Percentiles rank a stretch among this genome's conserved stretches.
Evolutionary conservation across 2,329 filamentous ascomycete genomes (phyloP).

Genomic region (Fusarium sp.): DNA sequence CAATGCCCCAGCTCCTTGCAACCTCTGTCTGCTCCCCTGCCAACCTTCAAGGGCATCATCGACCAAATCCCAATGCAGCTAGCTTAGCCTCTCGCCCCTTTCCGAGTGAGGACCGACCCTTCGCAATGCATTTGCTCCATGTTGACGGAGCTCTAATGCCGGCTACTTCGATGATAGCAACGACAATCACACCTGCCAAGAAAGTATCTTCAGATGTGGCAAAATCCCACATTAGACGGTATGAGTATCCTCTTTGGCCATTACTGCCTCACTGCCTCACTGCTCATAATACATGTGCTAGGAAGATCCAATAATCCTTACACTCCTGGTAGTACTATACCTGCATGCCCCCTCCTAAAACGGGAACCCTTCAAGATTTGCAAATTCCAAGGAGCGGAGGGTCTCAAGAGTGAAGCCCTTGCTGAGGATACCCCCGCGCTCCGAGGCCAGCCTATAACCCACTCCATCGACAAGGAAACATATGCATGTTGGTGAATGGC

Average conservation of each 20-base stretch:
- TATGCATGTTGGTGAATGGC: background rate
- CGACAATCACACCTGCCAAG: conserved; percentile 16
- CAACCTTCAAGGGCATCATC: conserved; percentile 18
- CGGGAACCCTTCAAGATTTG: conserved; percentile 16
- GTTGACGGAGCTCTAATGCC: conserved; percentile 13
- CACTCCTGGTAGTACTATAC: conserved; percentile 7
- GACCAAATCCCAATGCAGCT: conserved; percentile 23
- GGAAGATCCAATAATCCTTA: conserved; percentile 10
- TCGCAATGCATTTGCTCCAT: conserved; percentile 6
- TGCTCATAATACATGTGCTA: background rate
- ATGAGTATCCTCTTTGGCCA: background rate
- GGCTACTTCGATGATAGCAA: background rate
- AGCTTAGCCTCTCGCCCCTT: conserved; percentile 4
- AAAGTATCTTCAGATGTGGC: conserved; percentile 17
- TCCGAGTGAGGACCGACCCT: background rate
- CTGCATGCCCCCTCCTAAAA: conserved; percentile 13
- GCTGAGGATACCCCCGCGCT: background rate
- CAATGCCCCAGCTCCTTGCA: background rate
- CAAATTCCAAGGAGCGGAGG: conserved; percentile 11
- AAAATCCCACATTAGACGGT: conserved; percentile 4
- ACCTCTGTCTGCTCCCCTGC: conserved; percentile 16
- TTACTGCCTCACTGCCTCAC: background rate
- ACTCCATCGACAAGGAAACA: background rate
- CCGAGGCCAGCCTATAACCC: conserved; percentile 3
- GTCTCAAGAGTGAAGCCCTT: background rate